Base-by-base conservation (phyloP, 2,329 filamentous ascomycete genomes). In the Nakataea oryzae region DNA sequence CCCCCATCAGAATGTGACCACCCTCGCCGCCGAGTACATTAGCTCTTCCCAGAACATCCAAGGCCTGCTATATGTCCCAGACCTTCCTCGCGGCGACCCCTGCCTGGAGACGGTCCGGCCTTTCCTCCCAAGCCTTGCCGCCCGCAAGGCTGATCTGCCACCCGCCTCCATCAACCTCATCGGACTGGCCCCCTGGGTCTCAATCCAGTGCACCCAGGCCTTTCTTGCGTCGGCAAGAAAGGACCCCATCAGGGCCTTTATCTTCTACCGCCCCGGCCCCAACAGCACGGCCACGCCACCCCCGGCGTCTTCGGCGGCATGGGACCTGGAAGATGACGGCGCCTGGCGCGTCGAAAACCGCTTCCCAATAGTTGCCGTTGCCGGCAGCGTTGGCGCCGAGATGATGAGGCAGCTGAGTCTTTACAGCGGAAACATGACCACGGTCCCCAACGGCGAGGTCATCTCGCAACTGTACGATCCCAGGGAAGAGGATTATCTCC, bases 111-210 rank as follows among this genome's bases (percentile, higher is more conserved):
- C 82, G 58, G 85, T 88, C 55, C 80, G 80, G 54, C 73, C 81
- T n/a, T 86, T 88, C 67, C 81, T 97, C 11, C 90, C 92, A 1
- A 68, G 73, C 50, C 93, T 95, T 72, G 90, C 86, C 62, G 96
- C 91, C 14, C 85, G 88, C 21, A 81, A 84, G 67, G 72, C 74
- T n/a, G 81, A 95, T 69, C 82, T 97, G 0, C 86, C 86, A 0
- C 78, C 80, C 0, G 81, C 81, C 59, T 85, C 89, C 66, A 91
- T 90, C 72, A 86, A 88, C 62, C 79, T 92, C 60, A 84, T 97
- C 67, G 93, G 89, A 30, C 76, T 97, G 61, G 93, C 91, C 28
- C 93, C 93, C 30, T 97, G 93, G 93, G 85, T 91, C 68, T 89
- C 82, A 65, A 76, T 81, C 9, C 77, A 84, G 29, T 99, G 93